These are phyloP conservation scores for Shiraia sp. DNA, from an alignment of 2,329 filamentous ascomycete genomes.

Conservation along the genomic window DNA sequence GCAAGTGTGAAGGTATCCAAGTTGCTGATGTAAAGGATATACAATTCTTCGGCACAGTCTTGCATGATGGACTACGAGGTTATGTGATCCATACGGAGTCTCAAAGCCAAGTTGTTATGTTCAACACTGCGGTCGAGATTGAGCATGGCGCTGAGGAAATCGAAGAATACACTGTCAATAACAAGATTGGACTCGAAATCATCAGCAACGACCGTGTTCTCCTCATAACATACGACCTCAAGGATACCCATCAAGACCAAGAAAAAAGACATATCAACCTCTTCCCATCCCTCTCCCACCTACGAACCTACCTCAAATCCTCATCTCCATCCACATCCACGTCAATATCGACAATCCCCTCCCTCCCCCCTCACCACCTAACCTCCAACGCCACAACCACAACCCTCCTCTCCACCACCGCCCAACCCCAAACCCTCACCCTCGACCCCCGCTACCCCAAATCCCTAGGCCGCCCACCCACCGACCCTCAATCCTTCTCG, in stretches of 20 bases:
- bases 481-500: constrained; percentile 5
- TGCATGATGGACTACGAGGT: constrained; percentile 27
- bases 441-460: constrained; percentile 28
- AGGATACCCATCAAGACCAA: not conserved
- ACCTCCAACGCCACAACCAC: constrained; percentile 26
- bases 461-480: constrained; percentile 23
- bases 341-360: not conserved
- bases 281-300: not conserved
- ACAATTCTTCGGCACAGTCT: constrained; percentile 22
- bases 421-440: constrained; percentile 25
- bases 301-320: not conserved
- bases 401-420: constrained; percentile 18
- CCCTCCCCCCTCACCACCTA: constrained; percentile 8
- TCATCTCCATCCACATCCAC: not conserved
- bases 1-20: not conserved
- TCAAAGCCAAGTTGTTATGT: constrained; percentile 10
- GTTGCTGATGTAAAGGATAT: not conserved
- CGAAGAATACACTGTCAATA: not conserved
- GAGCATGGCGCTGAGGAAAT: constrained; percentile 3
- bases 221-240: not conserved
- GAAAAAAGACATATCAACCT: not conserved
- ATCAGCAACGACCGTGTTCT: constrained; percentile 10
- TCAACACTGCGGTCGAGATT: constrained; percentile 12
- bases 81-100: constrained; percentile 5
- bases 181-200: constrained; percentile 2